Evolutionary conservation across 208 protist genomes (phyloP), one percentile per base, ranked within the genome.

Genomic region (Acanthamoeba lenticulata): DNA sequence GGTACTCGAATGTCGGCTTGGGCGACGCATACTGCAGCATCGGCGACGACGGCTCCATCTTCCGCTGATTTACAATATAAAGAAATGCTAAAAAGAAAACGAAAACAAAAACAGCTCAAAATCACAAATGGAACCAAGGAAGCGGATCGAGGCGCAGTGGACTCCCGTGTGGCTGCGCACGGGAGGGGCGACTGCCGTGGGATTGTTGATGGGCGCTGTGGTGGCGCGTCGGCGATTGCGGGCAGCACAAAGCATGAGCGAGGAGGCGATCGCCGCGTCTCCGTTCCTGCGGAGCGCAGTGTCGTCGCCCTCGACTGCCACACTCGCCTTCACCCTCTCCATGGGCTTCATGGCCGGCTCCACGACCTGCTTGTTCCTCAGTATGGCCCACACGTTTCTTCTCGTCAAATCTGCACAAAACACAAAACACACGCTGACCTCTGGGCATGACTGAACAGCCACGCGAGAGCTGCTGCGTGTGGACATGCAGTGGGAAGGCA

Each of bases 401-500:
- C 45, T 19, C 15, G 9, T 52, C 5, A 52, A 52, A 52, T 77
- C 29, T 74, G 27, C 7, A 1, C 3, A 29, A 72, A 72, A 32
- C 1, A n/a, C 27, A 72, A 72, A 72, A 72, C 1, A 72, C 15
- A 32, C 27, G 6, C 1, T 38, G 27, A 72, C 19, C 0, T 32
- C 24, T 38, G 62, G 32, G 11, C 60, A 15, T 27, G 19, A 27
- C 29, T 11, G 32, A 15, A n/a, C 34, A 77, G 67, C 21, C 24
- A 34, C 67, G 1, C 24, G 67, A n/a, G 67, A 77, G 67, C 67
- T 77, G 24, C 21, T 77, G 29, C 67, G 67, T 36, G 67, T 77
- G 1, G 67, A 77, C 29, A 77, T 77, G 67, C 67, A 77, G 29
- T 77, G 67, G 67, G 67, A 77, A 9, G 67, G 67, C 67, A 77